Base-by-base conservation (phyloP, 192 early-diverging fungal species). In the Oehlia diaphana region DNA sequence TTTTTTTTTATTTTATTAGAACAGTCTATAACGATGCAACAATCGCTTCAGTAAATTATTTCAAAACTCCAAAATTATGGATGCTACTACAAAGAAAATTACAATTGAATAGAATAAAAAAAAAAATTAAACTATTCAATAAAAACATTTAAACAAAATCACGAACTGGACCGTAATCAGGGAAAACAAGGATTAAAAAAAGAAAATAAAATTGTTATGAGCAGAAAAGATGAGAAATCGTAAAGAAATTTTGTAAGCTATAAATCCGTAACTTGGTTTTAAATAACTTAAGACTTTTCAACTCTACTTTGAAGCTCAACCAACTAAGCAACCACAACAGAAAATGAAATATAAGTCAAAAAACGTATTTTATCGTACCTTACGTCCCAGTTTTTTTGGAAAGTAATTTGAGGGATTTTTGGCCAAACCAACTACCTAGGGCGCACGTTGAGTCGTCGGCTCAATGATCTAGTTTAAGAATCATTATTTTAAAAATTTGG, bases 391-490 rank as follows among this genome's bases (percentile, higher is more conserved):
- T 47, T 64, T 31, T 44, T 66, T 66, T 66, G 23, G 28, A 21
- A 66, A 66, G 31, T 33, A 66, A 66, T 66, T 66, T 66, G 64
- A 66, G 64, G 64, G 64, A 33, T 66, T 66, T 66, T 66, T 66
- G 53, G 53, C 53, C 53, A 58, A 58, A 58, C 53, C 53, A 58
- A 21, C 53, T 58, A 58, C 53, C 53, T 58, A 58, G 53, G 53
- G 53, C 53, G 53, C 53, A 58, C 53, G 53, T 58, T 58, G 53
- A 58, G 53, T 58, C 53, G 53, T 58, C 16, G 53, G 53, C 53
- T 58, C 53, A 58, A 58, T 58, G 53, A 58, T 58, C 53, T 58
- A 58, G 53, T 58, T 58, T 58, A 58, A 58, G 53, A 16, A 14
- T 2, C 49, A 50, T 50, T 50, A 58, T 58, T 58, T 58, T 58